These are phyloP conservation scores for Albugo laibachii DNA, from an alignment of 352 stramenopile species.

Conservation along the genomic window DNA sequence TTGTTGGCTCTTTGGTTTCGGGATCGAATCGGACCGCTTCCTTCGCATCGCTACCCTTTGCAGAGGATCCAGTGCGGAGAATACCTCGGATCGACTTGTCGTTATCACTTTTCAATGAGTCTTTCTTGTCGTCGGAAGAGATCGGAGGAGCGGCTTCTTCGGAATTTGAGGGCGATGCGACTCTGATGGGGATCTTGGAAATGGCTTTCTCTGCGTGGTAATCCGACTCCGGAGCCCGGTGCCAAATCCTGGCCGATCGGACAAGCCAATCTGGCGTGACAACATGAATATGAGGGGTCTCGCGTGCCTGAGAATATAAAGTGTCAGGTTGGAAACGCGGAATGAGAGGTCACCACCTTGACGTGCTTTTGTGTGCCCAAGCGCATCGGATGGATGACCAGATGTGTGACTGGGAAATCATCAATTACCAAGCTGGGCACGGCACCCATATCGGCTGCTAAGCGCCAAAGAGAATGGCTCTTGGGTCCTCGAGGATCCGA, in stretches of 20 bases:
- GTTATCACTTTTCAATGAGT: not conserved
- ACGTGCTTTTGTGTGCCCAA: conserved; percentile 67
- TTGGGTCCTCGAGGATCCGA: conserved; percentile 28
- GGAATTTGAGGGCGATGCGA: too few species aligned
- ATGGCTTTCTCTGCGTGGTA: conserved; percentile 25
- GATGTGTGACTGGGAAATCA: conserved; percentile 59
- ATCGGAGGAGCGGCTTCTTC: not conserved
- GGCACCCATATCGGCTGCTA: conserved; percentile 46
- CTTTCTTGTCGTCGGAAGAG: not conserved
- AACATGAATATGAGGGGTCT: conserved; percentile 30
- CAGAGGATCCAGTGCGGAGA: not conserved
- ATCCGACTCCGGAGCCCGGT: conserved; percentile 27
- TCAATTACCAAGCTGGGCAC: conserved; percentile 42
- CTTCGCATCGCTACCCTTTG: not conserved
- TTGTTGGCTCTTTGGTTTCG: not conserved
- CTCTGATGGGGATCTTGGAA: too few species aligned
- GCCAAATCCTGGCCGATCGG: conserved; percentile 55
- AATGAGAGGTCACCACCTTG: conserved; percentile 12
- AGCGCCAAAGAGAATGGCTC: conserved; percentile 54
- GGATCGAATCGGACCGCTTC: not conserved
- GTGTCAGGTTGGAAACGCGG: not conserved
- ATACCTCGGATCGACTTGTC: not conserved
- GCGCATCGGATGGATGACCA: conserved; percentile 62
- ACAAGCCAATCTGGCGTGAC: conserved; percentile 68
- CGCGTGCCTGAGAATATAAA: conserved; percentile 20